A percentile compares a stretch with the other conserved stretches of the same genome.
phyloP scores from a whole-genome alignment of 2,329 filamentous ascomycete species.

The Beauveria rudraprayagi region DNA sequence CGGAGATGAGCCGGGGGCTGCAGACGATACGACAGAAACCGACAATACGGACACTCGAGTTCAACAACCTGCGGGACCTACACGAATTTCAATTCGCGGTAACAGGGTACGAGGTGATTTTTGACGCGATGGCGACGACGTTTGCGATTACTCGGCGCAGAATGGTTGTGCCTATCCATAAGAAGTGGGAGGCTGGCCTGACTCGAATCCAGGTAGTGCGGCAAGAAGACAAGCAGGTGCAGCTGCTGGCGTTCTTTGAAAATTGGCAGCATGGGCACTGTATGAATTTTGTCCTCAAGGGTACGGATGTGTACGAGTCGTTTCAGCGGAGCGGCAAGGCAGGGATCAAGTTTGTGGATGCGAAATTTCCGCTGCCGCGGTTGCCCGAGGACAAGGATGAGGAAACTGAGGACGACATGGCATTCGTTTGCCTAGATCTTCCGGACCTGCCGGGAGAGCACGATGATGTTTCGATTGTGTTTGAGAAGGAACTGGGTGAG shows the following conservation, averaged over 20 bases:
- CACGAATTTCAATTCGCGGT: conserved; percentile 72
- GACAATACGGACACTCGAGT: conserved; percentile 66
- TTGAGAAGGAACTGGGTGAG: conserved; percentile 72
- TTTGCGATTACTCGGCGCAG: conserved; percentile 77
- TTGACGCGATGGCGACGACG: conserved; percentile 61
- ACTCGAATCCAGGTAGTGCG: conserved; percentile 71
- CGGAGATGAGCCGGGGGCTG: conserved; percentile 56
- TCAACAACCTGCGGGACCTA: conserved; percentile 57
- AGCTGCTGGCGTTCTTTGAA: conserved; percentile 80
- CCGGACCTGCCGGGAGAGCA: conserved; percentile 87
- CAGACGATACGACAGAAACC: conserved; percentile 47
- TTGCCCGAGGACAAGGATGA: conserved; percentile 42
- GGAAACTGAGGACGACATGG: conserved; percentile 53
- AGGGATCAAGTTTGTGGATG: conserved; percentile 74
- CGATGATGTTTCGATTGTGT: conserved; percentile 80
- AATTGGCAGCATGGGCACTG: conserved; percentile 80
- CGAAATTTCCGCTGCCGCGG: conserved; percentile 78
- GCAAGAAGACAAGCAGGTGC: conserved; percentile 63
- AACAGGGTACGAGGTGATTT: conserved; percentile 71
- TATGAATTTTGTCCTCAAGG: conserved; percentile 82
- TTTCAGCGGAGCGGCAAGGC: conserved; percentile 57
- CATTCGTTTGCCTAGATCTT: conserved; percentile 78
- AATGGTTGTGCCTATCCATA: conserved; percentile 88
- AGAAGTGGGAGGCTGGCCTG: conserved; percentile 81
- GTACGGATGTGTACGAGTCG: conserved; percentile 73